These are phyloP conservation scores for Nepenthes alata DNA, from an alignment of 179 eudicot species.

Conservation along the genomic window DNA sequence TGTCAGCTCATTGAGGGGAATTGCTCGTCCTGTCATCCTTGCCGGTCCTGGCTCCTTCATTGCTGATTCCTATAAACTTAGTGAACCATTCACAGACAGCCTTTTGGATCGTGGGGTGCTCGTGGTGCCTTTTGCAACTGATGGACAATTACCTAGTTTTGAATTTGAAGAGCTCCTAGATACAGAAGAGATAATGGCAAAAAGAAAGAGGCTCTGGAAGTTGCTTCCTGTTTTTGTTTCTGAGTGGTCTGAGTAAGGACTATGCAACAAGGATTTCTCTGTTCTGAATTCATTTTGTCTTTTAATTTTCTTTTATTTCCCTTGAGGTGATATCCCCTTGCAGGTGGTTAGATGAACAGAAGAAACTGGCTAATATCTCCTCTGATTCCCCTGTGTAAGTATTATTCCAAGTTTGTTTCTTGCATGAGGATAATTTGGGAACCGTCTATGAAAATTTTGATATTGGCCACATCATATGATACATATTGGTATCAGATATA, in stretches of 20 bases:
- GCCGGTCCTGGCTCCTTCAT: conserved; percentile 74
- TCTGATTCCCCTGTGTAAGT: conserved; percentile 93
- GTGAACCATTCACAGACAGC: conserved; percentile 57
- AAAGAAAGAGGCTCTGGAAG: conserved; percentile 81
- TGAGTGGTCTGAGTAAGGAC: conserved; percentile 71
- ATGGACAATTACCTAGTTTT: conserved; percentile 49
- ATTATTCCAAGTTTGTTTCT: conserved; percentile 1
- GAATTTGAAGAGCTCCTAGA: conserved; percentile 61
- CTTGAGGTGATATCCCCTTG: conserved; percentile 1
- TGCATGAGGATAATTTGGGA: neutral
- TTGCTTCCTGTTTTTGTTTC: conserved; percentile 46
- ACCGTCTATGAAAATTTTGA: too few relatives aligned
- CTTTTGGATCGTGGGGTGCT: conserved; percentile 81
- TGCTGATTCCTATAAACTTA: conserved; percentile 46
- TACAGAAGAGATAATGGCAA: conserved; percentile 20
- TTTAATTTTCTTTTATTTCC: neutral
- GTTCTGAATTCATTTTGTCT: neutral
- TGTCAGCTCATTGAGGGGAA: conserved; percentile 64
- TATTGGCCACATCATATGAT: too few relatives aligned
- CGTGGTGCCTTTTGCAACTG: conserved; percentile 70
- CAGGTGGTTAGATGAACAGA: conserved; percentile 92
- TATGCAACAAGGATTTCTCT: neutral
- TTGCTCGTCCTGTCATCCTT: conserved; percentile 81
- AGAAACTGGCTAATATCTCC: conserved; percentile 70
- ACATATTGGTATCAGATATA: too few relatives aligned